These are phyloP conservation scores for Cercospora citrullina DNA, from an alignment of 2,329 filamentous ascomycete species.

Conservation along the genomic window DNA sequence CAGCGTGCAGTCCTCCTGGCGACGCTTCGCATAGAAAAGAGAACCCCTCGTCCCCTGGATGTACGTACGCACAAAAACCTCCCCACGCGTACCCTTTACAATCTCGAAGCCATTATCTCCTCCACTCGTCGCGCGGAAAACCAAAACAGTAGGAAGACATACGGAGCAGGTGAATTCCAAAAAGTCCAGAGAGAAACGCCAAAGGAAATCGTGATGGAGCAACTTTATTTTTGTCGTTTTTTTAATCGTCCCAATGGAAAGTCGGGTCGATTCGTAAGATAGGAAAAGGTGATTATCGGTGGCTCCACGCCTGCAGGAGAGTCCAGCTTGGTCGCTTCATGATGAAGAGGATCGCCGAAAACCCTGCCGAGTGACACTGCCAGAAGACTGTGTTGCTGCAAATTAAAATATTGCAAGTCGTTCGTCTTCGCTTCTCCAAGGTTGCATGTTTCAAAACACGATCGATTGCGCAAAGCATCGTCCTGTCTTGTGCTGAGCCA, in stretches of 20 bases:
- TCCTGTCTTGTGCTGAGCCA: slow-evolving; percentile 19
- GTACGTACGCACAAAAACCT: slow-evolving; percentile 6
- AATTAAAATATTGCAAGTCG: slow-evolving; percentile 17
- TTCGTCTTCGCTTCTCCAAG: slow-evolving; percentile 23
- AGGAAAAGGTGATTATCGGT: slow-evolving; percentile 20
- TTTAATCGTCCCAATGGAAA: slow-evolving; percentile 11
- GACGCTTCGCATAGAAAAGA: slow-evolving; percentile 8
- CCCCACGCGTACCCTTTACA: slow-evolving; percentile 18
- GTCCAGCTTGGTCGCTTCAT: slow-evolving; percentile 21
- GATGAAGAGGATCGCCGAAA: slow-evolving; percentile 34
- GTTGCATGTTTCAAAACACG: slow-evolving; percentile 16
- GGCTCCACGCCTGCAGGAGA: slow-evolving; percentile 29
- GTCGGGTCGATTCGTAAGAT: not conserved
- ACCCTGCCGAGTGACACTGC: slow-evolving; percentile 45
- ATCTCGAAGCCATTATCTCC: slow-evolving; percentile 17
- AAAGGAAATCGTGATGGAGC: slow-evolving; percentile 19
- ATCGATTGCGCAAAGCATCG: slow-evolving; percentile 9
- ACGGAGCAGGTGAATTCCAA: not conserved
- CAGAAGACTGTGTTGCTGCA: slow-evolving; percentile 33
- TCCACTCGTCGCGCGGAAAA: slow-evolving; percentile 8
- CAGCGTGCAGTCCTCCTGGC: not conserved
- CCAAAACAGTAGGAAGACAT: not conserved
- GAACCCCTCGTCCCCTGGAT: slow-evolving; percentile 16
- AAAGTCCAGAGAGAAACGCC: slow-evolving; percentile 14
- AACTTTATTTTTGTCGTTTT: slow-evolving; percentile 19